Conservation (phyloP, 805 yeast genomes). For the Hanseniaspora clermontiae region DNA sequence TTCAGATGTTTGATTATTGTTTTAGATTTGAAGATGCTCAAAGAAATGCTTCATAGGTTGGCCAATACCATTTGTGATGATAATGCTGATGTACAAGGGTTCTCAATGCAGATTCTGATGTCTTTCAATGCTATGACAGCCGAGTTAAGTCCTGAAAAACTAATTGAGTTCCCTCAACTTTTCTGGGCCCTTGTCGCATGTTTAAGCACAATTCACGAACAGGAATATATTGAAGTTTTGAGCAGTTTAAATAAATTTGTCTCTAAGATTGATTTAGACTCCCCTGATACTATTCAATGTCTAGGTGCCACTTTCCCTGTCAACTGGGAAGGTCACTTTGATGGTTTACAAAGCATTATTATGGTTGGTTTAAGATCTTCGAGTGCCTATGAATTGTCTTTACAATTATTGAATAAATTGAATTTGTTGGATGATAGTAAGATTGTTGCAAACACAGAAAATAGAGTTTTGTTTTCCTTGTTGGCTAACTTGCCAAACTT, state of each 20-base stretch:
- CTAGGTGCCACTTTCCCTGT: slow-evolving; percentile 80
- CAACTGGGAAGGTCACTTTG: slow-evolving; percentile 89
- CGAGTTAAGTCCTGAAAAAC: slow-evolving; percentile 61
- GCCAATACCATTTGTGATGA: slow-evolving; percentile 89
- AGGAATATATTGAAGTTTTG: slow-evolving; percentile 78
- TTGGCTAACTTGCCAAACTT: slow-evolving; percentile 75
- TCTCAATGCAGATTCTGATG: slow-evolving; percentile 94
- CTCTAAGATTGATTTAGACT: slow-evolving; percentile 72
- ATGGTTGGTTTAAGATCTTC: slow-evolving; percentile 76
- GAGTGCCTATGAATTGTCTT: slow-evolving; percentile 63
- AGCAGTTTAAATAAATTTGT: slow-evolving; percentile 72
- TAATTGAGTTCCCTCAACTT: slow-evolving; percentile 80
- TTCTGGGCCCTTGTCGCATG: slow-evolving; percentile 95
- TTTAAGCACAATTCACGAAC: slow-evolving; percentile 77
- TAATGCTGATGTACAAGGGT: slow-evolving; percentile 82
- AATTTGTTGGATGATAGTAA: slow-evolving; percentile 57
- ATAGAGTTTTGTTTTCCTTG: slow-evolving; percentile 57
- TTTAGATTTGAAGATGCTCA: slow-evolving; percentile 75
- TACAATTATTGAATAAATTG: slow-evolving; percentile 60
- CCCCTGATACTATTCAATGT: slow-evolving; percentile 74
- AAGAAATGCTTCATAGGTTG: slow-evolving; percentile 85
- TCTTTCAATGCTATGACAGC: slow-evolving; percentile 87
- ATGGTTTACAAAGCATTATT: slow-evolving; percentile 69
- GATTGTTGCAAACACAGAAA: slow-evolving; percentile 59
- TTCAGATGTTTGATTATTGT: slow-evolving; percentile 73